Evolutionary conservation across 495 filamentous ascomycete species (phyloP), one percentile per base, ranked within the genome.

Genomic region (Aspergillus nanangensis): DNA sequence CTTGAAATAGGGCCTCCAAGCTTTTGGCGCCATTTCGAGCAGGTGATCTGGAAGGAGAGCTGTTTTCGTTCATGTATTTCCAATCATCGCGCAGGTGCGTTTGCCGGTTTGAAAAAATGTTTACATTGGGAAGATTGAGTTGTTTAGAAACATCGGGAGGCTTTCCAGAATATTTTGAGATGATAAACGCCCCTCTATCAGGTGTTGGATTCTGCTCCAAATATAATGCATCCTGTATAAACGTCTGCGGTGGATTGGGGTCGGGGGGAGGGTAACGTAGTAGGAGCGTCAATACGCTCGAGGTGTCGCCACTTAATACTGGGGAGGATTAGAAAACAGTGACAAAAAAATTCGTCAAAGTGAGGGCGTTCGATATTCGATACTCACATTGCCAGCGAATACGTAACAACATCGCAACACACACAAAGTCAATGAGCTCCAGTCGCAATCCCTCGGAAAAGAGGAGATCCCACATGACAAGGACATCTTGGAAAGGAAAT

Each of bases 341-440:
- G 14, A 40, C 8, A 23, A 8, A 29, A 11, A 23, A 43, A 14
- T 14, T 17, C 14, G n/a, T 38, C 2, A n/a, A 23, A n/a, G n/a
- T n/a, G n/a, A n/a, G n/a, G n/a, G n/a, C n/a, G n/a, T n/a, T n/a
- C n/a, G n/a, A n/a, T n/a, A n/a, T n/a, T n/a, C n/a, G n/a, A 19
- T 14, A 70, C 86, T 70, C 66, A 95, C 90, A 70, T 45, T 90
- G 79, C 92, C 92, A 96, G 44, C 92, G 79, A 48, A 97, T 87
- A 27, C 93, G 79, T 27, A 99, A 72, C 19, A 99, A 74, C 94
- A 99, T 97, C 7, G 90, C 84, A 45, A 95, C 82, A 56, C 91
- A 96, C 17, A 95, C 83, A 38, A 90, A 76, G 53, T 96, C 88
- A 47, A 97, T 79, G 21, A 97, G 67, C 38, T 89, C 81, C 37